These are phyloP conservation scores for Guadua angustifolia DNA, from an alignment of 176 grass and related monocot species.

Conservation along the genomic window DNA sequence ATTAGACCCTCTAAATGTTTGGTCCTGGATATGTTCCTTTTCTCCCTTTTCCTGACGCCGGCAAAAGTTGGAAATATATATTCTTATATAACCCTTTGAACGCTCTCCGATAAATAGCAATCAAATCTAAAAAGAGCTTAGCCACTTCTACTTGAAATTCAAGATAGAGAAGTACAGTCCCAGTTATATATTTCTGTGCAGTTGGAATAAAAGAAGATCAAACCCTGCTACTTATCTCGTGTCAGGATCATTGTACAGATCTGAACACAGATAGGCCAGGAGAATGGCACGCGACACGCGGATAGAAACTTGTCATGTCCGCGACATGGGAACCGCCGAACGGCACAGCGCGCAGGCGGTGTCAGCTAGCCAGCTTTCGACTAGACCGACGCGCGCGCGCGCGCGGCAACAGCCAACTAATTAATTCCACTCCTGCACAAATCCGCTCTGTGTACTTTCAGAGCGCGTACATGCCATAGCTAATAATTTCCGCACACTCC, in stretches of 20 bases:
- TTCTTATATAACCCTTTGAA: not conserved
- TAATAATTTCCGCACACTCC: not conserved
- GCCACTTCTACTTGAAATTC: not conserved
- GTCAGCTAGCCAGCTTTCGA: not conserved
- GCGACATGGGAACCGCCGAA: not conserved
- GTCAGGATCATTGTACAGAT: too few species aligned
- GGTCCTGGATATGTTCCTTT: slow-evolving; percentile 8
- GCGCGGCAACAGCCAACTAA: not conserved
- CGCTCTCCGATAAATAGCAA: not conserved
- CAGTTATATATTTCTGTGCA: not conserved
- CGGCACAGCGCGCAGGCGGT: too few species aligned
- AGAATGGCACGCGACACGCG: not conserved
- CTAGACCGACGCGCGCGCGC: not conserved
- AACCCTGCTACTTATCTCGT: too few species aligned
- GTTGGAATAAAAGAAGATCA: not conserved
- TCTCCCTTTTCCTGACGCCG: not conserved
- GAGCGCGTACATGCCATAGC: not conserved
- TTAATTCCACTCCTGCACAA: not conserved
- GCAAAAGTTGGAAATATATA: slow-evolving; percentile 24
- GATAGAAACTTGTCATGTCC: not conserved
- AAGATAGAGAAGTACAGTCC: not conserved
- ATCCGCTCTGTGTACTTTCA: not conserved
- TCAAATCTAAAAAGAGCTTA: not conserved
- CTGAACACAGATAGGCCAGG: too few species aligned
- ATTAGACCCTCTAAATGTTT: not conserved